Conservation (phyloP, 2,329 filamentous ascomycete species). For the Bipolaris zeicola region DNA sequence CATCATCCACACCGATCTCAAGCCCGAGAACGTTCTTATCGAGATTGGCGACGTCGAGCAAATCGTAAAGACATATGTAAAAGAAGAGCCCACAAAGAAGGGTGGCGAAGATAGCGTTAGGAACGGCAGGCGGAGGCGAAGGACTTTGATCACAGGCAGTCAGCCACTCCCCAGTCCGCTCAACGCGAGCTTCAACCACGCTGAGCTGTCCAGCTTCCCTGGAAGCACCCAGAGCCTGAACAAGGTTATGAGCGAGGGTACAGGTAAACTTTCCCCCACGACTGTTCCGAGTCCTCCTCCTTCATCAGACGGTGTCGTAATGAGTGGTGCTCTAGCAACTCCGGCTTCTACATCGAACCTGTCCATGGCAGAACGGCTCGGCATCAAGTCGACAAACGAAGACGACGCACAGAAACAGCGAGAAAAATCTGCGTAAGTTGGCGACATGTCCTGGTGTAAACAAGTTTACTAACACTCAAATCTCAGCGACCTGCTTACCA, state of each 20-base stretch:
- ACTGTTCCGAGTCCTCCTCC: constrained; percentile 49
- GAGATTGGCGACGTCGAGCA: constrained; percentile 99
- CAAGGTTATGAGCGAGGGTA: constrained; percentile 75
- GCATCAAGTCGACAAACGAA: constrained; percentile 59
- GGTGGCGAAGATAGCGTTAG: constrained; percentile 87
- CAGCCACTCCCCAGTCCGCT: constrained; percentile 94
- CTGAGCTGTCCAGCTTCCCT: constrained; percentile 67
- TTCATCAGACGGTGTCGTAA: constrained; percentile 56
- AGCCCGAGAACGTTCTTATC: constrained; percentile 97
- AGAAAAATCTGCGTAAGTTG: constrained; percentile 88
- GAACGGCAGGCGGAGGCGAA: constrained; percentile 85
- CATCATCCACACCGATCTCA: constrained; percentile 97
- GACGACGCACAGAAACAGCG: constrained; percentile 72
- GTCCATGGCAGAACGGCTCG: constrained; percentile 65
- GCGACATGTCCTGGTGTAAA: too few species aligned
- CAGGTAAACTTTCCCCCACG: constrained; percentile 62
- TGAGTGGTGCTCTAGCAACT: constrained; percentile 61
- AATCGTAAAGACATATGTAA: constrained; percentile 95
- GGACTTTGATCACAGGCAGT: constrained; percentile 95
- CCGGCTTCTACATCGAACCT: constrained; percentile 51
- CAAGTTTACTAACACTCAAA: neutral
- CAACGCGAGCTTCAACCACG: constrained; percentile 85
- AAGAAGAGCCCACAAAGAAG: constrained; percentile 70
- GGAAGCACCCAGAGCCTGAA: constrained; percentile 75
- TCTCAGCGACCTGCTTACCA: constrained; percentile 79